phyloP scores from a whole-genome alignment of 345 rosid genomes.

The Euphorbia lathyris region DNA sequence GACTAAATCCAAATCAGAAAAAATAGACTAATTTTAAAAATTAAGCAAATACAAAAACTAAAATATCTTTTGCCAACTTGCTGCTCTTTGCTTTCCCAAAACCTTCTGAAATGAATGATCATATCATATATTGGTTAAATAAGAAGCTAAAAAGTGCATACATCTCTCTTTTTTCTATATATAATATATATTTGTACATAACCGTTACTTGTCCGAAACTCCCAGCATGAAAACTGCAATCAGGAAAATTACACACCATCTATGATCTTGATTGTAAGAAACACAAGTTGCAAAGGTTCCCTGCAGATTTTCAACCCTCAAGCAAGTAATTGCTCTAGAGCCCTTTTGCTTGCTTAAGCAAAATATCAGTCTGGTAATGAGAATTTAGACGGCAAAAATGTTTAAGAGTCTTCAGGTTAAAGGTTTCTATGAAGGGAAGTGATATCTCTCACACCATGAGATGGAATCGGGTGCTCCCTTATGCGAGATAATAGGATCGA shows the following conservation, averaged over 20 bases:
- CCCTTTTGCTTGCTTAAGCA: neutral
- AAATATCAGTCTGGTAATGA: neutral
- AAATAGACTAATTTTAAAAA: no score
- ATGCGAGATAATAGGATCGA: slow-evolving; percentile 67
- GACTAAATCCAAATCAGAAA: no score
- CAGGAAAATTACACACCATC: neutral
- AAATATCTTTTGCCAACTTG: no score
- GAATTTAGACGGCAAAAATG: slow-evolving; percentile 6
- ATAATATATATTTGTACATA: slow-evolving; percentile 8
- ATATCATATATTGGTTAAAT: neutral
- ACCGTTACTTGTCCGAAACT: neutral
- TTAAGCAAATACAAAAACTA: no score
- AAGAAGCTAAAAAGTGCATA: neutral
- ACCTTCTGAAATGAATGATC: neutral
- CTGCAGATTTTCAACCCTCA: slow-evolving; percentile 1
- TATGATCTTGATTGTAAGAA: neutral
- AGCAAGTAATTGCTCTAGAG: neutral
- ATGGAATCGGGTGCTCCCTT: slow-evolving; percentile 61
- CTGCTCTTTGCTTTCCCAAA: neutral
- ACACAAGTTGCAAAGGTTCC: neutral
- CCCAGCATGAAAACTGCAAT: neutral
- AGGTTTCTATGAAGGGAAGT: slow-evolving; percentile 36
- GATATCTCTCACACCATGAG: slow-evolving; percentile 35
- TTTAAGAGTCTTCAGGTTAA: slow-evolving; percentile 13
- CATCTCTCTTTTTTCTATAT: neutral